Conservation (phyloP, 1,139 yeast species). For the Yamadazyma buinensis region DNA sequence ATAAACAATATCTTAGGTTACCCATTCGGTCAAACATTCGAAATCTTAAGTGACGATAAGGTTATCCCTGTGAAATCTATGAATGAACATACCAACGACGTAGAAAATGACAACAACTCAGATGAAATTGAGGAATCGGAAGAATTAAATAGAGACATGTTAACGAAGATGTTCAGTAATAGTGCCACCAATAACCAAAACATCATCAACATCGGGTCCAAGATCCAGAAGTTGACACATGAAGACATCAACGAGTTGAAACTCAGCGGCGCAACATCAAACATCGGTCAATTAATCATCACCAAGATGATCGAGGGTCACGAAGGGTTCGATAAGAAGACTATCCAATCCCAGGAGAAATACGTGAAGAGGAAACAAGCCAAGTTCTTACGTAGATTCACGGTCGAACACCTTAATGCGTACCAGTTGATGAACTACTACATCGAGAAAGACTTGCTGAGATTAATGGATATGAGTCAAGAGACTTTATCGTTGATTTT, state of each 20-base stretch:
- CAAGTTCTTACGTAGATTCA: slow-evolving; percentile 82
- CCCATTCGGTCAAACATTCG: slow-evolving; percentile 88
- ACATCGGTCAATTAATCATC: slow-evolving; percentile 76
- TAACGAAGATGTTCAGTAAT: slow-evolving; percentile 37
- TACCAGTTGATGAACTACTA: slow-evolving; percentile 73
- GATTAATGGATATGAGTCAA: slow-evolving; percentile 77
- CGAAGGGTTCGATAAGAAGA: slow-evolving; percentile 82
- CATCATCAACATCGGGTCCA: slow-evolving; percentile 68
- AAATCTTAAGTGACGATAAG: slow-evolving; percentile 58
- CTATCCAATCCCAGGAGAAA: slow-evolving; percentile 86
- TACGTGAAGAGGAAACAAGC: slow-evolving; percentile 88
- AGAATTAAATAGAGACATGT: slow-evolving; percentile 34
- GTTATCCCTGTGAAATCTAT: slow-evolving; percentile 47
- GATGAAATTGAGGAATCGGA: slow-evolving; percentile 18
- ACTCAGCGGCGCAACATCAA: slow-evolving; percentile 56
- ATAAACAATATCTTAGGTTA: slow-evolving; percentile 75
- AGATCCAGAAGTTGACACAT: slow-evolving; percentile 67
- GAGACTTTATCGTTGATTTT: slow-evolving; percentile 77
- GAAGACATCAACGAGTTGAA: slow-evolving; percentile 82
- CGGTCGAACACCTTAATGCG: slow-evolving; percentile 74
- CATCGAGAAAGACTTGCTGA: slow-evolving; percentile 65
- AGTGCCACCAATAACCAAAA: slow-evolving; percentile 66
- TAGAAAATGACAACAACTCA: slow-evolving; percentile 22
- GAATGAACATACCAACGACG: slow-evolving; percentile 23
- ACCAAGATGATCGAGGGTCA: slow-evolving; percentile 81